Evolutionary conservation across 2,329 filamentous ascomycete species (phyloP).

Genomic region (Curvularia lunata): DNA sequence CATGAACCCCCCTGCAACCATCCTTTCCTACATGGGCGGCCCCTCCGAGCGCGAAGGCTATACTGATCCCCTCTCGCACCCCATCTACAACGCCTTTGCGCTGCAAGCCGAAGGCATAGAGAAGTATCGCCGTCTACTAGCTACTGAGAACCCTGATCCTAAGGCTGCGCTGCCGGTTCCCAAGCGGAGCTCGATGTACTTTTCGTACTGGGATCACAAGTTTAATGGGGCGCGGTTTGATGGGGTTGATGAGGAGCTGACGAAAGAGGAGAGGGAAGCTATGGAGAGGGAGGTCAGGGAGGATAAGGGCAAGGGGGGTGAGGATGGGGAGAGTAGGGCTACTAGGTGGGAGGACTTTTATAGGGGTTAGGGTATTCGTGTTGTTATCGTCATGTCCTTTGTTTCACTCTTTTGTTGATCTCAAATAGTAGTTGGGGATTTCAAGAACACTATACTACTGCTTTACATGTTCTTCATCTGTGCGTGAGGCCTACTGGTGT

Average conservation of each 20-base stretch:
- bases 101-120: constrained; percentile 6
- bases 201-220: constrained; percentile 4
- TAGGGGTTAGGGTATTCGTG: no score
- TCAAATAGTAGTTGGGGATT: no score
- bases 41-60: not conserved
- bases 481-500: no score
- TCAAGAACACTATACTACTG: no score
- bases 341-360: constrained; percentile 10
- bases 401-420: no score
- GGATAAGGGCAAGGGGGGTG: not conserved
- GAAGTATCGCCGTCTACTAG: constrained; percentile 8
- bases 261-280: constrained; percentile 8
- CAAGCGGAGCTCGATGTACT: constrained; percentile 16
- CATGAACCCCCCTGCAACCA: not conserved
- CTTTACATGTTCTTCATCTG: no score
- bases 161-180: constrained; percentile 10
- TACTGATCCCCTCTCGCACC: constrained; percentile 14
- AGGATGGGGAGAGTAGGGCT: not conserved
- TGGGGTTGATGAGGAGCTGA: constrained; percentile 10
- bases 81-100: constrained; percentile 8
- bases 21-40: constrained; percentile 13
- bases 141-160: not conserved
- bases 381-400: no score
- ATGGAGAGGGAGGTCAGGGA: not conserved
- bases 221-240: constrained; percentile 13